Base-by-base conservation (phyloP, 2,329 filamentous ascomycete genomes). In the Aspergillus flavus region DNA sequence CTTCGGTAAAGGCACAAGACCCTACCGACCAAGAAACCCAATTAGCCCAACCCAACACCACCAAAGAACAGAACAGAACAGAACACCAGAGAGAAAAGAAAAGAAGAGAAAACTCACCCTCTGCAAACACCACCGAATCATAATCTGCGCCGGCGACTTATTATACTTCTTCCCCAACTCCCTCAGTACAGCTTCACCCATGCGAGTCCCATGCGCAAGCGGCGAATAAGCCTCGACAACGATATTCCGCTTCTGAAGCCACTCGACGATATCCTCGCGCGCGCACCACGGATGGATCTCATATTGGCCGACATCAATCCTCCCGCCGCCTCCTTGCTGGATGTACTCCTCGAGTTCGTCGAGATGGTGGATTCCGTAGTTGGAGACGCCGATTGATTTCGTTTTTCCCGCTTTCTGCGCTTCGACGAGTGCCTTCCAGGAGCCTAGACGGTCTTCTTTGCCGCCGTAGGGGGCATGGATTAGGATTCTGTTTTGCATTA, bases 241-340 rank as follows among this genome's bases (percentile, higher is more conserved):
- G 62, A 95, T 93, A 43, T 82, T 80, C 66, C 94, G 81, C 64
- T 86, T 79, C 61, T 86, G 82, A 72, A 92, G 92, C 69, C 87
- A 88, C 14, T 84, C 82, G 0, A 87, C 85, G 66, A 95, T 93
- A 43, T 84, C 82, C 0, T 81, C 83, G 58, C 89, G 86, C 1
- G 90, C 93, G 75, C 94, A 92, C 84, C 94, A 95, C 0, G 91
- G 91, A 65, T 94, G 91, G 1, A 94, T 85, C 75, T 94, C 90
- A 70, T 94, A 89, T 79, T 95, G 92, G 71, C 94, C 94, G 57
- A 94, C 86, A 1, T 87, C 86, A 0, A 92, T 91, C 11, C 81
- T 75, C 53, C 91, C 84, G 0, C 83, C 82, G 0, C 90, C 88
- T 12, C 86, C 86, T 0, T 84, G 84, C 2, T 83, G 82, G 71